Evolutionary conservation across 345 rosid genomes (phyloP).

Genomic region (Moricandia moricandioides): DNA sequence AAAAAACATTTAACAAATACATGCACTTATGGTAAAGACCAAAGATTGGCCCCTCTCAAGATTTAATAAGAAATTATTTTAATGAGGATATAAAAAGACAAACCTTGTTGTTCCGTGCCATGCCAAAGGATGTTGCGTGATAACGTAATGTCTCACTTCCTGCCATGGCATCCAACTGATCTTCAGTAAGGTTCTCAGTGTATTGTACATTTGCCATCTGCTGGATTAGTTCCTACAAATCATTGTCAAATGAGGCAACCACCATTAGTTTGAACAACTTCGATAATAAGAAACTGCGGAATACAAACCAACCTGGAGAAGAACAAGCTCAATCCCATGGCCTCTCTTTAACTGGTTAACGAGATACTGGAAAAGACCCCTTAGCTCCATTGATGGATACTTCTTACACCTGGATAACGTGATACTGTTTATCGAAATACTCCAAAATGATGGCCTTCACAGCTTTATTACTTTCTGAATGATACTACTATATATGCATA

Average conservation of each 20-base stretch:
- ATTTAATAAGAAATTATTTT: neutral
- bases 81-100: slow-evolving; percentile 17
- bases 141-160: slow-evolving; percentile 97
- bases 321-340: slow-evolving; percentile 94
- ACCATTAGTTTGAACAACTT: slow-evolving; percentile 13
- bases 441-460: slow-evolving; percentile 1
- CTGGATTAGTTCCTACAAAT: slow-evolving; percentile 82
- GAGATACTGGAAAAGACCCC: slow-evolving; percentile 98
- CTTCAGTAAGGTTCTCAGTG: slow-evolving; percentile 96
- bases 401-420: slow-evolving; percentile 76
- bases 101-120: slow-evolving; percentile 96
- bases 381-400: slow-evolving; percentile 96
- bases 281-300: slow-evolving; percentile 12
- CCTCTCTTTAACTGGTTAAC: slow-evolving; percentile 96
- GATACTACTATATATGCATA: neutral
- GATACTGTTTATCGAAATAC: slow-evolving; percentile 7
- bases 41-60: slow-evolving; percentile 4
- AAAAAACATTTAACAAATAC: slow-evolving; percentile 5
- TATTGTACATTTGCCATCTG: slow-evolving; percentile 99
- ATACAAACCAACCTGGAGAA: slow-evolving; percentile 67
- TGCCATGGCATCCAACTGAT: slow-evolving; percentile 99
- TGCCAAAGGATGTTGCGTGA: slow-evolving; percentile 92
- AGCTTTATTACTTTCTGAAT: slow-evolving; percentile 8
- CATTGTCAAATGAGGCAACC: slow-evolving; percentile 33
- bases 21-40: slow-evolving; percentile 8